A percentile compares a stretch with the other conserved stretches of the same genome.
Conservation (phyloP, 176 grass and related monocot genomes). For the Miscanthus lutarioriparius region DNA sequence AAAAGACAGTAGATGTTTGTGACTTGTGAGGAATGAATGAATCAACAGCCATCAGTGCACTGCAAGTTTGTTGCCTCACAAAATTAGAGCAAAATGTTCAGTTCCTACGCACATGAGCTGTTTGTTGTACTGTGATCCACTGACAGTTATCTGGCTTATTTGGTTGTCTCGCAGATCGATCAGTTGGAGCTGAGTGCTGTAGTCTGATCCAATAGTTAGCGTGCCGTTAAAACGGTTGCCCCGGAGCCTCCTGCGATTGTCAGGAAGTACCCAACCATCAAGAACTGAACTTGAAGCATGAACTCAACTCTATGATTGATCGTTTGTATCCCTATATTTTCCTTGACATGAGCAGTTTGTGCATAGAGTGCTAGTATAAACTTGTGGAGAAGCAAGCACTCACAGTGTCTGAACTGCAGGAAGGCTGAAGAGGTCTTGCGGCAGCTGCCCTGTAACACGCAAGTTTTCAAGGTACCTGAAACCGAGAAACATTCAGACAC, state of each 20-base stretch:
- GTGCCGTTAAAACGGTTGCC: constrained; percentile 75
- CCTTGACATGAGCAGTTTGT: not conserved
- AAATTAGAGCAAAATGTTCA: not conserved
- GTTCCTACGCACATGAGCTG: constrained; percentile 53
- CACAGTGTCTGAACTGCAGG: constrained; percentile 71
- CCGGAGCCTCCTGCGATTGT: constrained; percentile 53
- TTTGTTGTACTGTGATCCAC: constrained; percentile 43
- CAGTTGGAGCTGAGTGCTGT: constrained; percentile 49
- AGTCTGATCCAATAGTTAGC: constrained; percentile 47
- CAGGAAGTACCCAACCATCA: not conserved
- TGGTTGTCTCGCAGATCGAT: constrained; percentile 75
- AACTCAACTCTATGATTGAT: not conserved
- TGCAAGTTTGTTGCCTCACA: no score
- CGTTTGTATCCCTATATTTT: not conserved
- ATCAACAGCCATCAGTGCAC: not conserved
- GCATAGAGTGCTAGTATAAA: no score
- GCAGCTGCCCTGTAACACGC: constrained; percentile 51
- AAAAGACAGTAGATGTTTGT: no score
- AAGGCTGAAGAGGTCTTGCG: constrained; percentile 56
- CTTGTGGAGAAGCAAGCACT: not conserved
- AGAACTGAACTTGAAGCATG: not conserved
- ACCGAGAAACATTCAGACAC: not conserved
- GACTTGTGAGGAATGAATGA: not conserved
- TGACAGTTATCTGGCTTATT: constrained; percentile 23
- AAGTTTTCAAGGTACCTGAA: constrained; percentile 71